Conservation (phyloP, 306 rosid species). For the Quercus variabilis region DNA sequence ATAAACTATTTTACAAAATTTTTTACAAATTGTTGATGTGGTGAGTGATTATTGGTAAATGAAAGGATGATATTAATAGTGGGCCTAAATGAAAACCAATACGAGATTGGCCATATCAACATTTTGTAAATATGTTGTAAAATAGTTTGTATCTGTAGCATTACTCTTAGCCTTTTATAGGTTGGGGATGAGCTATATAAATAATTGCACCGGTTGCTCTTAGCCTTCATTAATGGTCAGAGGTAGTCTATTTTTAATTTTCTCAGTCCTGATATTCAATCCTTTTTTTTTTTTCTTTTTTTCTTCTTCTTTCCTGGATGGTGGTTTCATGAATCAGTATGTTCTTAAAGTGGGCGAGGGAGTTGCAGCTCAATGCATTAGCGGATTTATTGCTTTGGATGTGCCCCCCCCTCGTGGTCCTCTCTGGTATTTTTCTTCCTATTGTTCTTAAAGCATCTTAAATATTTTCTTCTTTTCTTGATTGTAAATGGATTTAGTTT, state of each 20-base stretch:
- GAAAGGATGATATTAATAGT: too few relatives aligned
- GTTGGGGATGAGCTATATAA: neutral
- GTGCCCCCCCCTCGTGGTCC: conserved; percentile 75
- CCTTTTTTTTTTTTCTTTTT: neutral
- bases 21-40: too few relatives aligned
- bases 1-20: too few relatives aligned
- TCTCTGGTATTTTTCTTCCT: conserved; percentile 43
- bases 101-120: too few relatives aligned
- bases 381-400: conserved; percentile 68
- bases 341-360: conserved; percentile 63
- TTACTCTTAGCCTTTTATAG: neutral
- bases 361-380: conserved; percentile 58
- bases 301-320: neutral
- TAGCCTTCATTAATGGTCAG: neutral
- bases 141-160: too few relatives aligned
- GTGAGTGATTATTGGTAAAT: too few relatives aligned
- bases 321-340: conserved; percentile 46
- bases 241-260: neutral
- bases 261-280: neutral
- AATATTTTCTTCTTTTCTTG: neutral
- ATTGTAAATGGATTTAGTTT: too few relatives aligned
- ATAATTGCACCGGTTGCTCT: neutral
- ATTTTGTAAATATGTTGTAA: too few relatives aligned
- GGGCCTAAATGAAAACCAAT: too few relatives aligned
- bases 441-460: neutral